Percentiles rank a stretch among this genome's conserved stretches.
These are phyloP conservation scores for Penicilliopsis zonata DNA, from an alignment of 495 filamentous ascomycete species.

Conservation along the genomic window DNA sequence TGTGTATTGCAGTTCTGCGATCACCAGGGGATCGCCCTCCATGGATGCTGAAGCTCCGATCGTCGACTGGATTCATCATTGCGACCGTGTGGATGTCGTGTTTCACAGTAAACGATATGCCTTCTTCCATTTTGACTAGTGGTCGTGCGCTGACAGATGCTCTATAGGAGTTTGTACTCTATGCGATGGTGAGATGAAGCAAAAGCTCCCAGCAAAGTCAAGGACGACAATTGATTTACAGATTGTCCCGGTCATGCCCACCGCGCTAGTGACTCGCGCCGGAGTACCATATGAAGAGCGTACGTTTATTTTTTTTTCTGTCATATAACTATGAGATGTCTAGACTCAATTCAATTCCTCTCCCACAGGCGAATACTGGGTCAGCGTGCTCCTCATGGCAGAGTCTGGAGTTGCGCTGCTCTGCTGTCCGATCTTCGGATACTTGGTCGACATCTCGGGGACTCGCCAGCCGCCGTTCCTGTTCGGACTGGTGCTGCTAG, in stretches of 20 bases:
- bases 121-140: too few species aligned
- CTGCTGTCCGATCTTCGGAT: constrained; percentile 42
- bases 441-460: constrained; percentile 39
- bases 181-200: constrained; percentile 17
- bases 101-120: constrained; percentile 53
- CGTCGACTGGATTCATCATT: constrained; percentile 48
- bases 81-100: constrained; percentile 48
- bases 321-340: too few species aligned
- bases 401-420: constrained; percentile 47
- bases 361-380: constrained; percentile 18
- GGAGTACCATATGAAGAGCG: constrained; percentile 38
- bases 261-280: constrained; percentile 42
- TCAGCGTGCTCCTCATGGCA: constrained; percentile 40
- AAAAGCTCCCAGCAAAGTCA: not conserved
- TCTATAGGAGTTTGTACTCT: constrained; percentile 33
- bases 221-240: constrained; percentile 2
- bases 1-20: too few species aligned
- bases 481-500: constrained; percentile 40
- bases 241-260: constrained; percentile 53
- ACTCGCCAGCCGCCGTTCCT: constrained; percentile 44
- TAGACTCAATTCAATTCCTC: not conserved
- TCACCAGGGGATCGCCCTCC: constrained; percentile 19
- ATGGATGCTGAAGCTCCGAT: constrained; percentile 39
- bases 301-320: too few species aligned
- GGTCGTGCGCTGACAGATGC: too few species aligned